A percentile compares a stretch with the other conserved stretches of the same genome.
phyloP scores from a whole-genome alignment of 163 green algal genomes.

The Scenedesmus sp. region DNA sequence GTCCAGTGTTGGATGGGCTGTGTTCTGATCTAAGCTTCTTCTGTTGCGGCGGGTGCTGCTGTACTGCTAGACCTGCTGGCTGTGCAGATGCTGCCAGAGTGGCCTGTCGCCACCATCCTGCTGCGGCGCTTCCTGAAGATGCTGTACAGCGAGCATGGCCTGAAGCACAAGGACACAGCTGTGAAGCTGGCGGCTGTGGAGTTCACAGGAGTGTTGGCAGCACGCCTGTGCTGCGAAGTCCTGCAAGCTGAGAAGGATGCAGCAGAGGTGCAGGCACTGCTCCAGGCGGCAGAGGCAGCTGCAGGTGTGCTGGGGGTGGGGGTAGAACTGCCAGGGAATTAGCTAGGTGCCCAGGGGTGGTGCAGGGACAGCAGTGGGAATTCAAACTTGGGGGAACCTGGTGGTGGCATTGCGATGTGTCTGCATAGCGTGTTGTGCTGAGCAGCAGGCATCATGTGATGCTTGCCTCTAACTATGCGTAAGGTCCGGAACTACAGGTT shows the following conservation, averaged over 20 bases:
- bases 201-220: constrained; percentile 73
- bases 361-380: not conserved
- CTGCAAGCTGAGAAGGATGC: constrained; percentile 36
- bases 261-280: constrained; percentile 37
- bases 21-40: not conserved
- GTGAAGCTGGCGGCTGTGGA: constrained; percentile 79
- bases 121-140: constrained; percentile 74
- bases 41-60: not conserved
- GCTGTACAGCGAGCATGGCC: constrained; percentile 60
- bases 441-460: not conserved
- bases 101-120: constrained; percentile 78
- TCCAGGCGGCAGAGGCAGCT: not conserved
- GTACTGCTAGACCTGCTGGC: constrained; percentile 73
- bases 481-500: too few species aligned
- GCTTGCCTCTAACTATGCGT: too few species aligned
- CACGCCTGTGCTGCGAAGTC: constrained; percentile 60
- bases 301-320: constrained; percentile 1
- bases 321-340: not conserved
- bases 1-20: not conserved
- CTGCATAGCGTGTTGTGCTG: not conserved
- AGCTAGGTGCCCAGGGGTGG: not conserved
- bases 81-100: constrained; percentile 75
- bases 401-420: too few species aligned
- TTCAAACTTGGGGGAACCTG: too few species aligned
- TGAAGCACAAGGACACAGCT: constrained; percentile 69